Evolutionary conservation across 1,284 basidiomycete species (phyloP).

Genomic region (Porphyrellus sp.): DNA sequence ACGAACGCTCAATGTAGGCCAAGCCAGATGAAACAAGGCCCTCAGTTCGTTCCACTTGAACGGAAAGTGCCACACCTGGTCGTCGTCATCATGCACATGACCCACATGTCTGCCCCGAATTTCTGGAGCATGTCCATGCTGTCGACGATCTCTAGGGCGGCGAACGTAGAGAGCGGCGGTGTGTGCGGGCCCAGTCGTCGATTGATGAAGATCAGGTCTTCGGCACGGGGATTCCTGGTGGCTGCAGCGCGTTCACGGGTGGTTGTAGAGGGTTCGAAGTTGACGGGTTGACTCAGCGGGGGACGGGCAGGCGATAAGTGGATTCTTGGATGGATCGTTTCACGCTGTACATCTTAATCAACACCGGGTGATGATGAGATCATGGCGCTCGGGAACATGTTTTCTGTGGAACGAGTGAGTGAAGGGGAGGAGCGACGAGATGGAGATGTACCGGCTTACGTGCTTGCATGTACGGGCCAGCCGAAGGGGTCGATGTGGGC

Average conservation of each 20-base stretch:
- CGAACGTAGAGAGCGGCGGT: not conserved
- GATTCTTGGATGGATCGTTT: conserved; percentile 90
- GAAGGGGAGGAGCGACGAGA: too few species aligned
- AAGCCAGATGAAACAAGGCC: not conserved
- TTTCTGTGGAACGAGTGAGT: too few species aligned
- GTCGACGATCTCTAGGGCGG: conserved; percentile 63
- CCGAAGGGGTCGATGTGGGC: conserved; percentile 35
- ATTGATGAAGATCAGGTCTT: conserved; percentile 83
- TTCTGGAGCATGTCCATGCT: conserved; percentile 88
- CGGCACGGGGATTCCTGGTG: conserved; percentile 73
- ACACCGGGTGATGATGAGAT: conserved; percentile 86
- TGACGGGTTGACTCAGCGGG: conserved; percentile 57
- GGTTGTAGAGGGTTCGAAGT: conserved; percentile 77
- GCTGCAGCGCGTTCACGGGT: conserved; percentile 65
- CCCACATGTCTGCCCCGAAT: conserved; percentile 91
- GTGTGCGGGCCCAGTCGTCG: conserved; percentile 71
- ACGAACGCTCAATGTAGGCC: not conserved
- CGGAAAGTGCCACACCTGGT: conserved; percentile 96
- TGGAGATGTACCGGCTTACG: conserved; percentile 54
- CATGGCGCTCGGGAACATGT: conserved; percentile 89
- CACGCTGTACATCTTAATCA: conserved; percentile 98
- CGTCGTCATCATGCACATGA: conserved; percentile 95
- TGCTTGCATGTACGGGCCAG: conserved; percentile 52
- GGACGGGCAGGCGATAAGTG: conserved; percentile 50
- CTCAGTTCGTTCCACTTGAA: conserved; percentile 86